Evolutionary conservation across 768 basidiomycete genomes (phyloP).

Genomic region (Suillus spraguei): DNA sequence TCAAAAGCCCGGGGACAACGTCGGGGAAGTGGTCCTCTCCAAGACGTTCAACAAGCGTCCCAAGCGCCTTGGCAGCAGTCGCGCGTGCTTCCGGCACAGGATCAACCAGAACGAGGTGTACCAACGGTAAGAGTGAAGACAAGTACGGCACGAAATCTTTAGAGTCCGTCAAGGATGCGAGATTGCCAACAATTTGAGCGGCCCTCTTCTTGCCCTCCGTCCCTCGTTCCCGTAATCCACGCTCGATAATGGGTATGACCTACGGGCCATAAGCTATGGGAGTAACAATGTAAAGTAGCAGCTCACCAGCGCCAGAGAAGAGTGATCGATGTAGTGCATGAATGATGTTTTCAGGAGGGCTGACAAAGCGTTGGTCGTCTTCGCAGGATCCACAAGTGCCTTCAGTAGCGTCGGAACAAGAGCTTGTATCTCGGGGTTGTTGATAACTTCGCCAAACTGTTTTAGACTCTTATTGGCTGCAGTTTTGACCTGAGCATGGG

Average conservation of each 20-base stretch:
- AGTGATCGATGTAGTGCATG: constrained; percentile 97
- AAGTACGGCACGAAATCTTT: constrained; percentile 96
- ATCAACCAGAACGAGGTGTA: constrained; percentile 91
- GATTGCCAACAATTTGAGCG: constrained; percentile 96
- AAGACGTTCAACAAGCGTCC: constrained; percentile 93
- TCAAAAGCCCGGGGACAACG: constrained; percentile 85
- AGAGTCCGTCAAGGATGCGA: constrained; percentile 85
- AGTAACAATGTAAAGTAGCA: constrained; percentile 1
- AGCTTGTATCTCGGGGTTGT: constrained; percentile 94
- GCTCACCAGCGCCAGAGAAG: constrained; percentile 87
- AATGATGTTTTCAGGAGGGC: constrained; percentile 92
- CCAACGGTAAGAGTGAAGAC: constrained; percentile 83
- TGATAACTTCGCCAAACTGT: constrained; percentile 98
- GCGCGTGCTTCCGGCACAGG: constrained; percentile 98
- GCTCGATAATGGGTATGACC: constrained; percentile 94
- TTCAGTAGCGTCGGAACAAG: constrained; percentile 89
- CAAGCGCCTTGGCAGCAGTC: constrained; percentile 95
- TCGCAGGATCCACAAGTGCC: constrained; percentile 92
- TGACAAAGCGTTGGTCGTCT: constrained; percentile 84
- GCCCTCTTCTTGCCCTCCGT: constrained; percentile 96
- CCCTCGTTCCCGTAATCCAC: constrained; percentile 88
- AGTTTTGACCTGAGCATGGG: constrained; percentile 92
- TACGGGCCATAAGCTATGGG: constrained; percentile 29
- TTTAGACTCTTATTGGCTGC: constrained; percentile 96
- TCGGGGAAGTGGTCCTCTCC: constrained; percentile 96